phyloP scores from a whole-genome alignment of 192 early-diverging fungal species.

The Gamsiella multidivaricata region DNA sequence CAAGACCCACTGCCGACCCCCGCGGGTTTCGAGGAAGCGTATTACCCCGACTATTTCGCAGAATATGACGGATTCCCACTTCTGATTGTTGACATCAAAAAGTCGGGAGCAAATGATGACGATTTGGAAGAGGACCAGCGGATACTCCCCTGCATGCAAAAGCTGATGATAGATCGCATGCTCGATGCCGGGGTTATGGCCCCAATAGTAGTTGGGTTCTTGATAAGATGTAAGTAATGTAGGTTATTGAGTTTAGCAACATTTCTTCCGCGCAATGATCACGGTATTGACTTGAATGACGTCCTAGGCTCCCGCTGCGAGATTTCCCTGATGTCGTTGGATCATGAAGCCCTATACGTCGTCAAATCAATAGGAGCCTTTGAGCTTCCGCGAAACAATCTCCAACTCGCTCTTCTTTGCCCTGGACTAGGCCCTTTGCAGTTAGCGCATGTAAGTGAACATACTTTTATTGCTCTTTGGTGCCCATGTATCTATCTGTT shows the following conservation, averaged over 20 bases:
- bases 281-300: neutral
- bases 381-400: constrained; percentile 21
- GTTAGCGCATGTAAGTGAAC: constrained; percentile 16
- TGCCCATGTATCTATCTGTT: neutral
- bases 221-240: constrained; percentile 1
- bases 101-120: neutral
- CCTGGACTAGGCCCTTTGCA: constrained; percentile 7
- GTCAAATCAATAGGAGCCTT: constrained; percentile 13
- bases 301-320: constrained; percentile 22
- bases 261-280: neutral
- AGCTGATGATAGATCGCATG: constrained; percentile 5
- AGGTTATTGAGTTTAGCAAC: neutral
- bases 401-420: constrained; percentile 17
- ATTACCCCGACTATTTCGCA: constrained; percentile 30
- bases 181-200: constrained; percentile 9
- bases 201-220: constrained; percentile 3
- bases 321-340: constrained; percentile 10
- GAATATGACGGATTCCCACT: constrained; percentile 14
- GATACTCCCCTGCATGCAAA: constrained; percentile 15
- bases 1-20: constrained; percentile 8
- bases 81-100: constrained; percentile 26
- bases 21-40: constrained; percentile 15
- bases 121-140: constrained; percentile 11
- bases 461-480: neutral
- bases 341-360: constrained; percentile 16